Evolutionary conservation across 139 green algal genomes (phyloP), one percentile per base, ranked within the genome.

Genomic region (Protoeuglena noctilucae): DNA sequence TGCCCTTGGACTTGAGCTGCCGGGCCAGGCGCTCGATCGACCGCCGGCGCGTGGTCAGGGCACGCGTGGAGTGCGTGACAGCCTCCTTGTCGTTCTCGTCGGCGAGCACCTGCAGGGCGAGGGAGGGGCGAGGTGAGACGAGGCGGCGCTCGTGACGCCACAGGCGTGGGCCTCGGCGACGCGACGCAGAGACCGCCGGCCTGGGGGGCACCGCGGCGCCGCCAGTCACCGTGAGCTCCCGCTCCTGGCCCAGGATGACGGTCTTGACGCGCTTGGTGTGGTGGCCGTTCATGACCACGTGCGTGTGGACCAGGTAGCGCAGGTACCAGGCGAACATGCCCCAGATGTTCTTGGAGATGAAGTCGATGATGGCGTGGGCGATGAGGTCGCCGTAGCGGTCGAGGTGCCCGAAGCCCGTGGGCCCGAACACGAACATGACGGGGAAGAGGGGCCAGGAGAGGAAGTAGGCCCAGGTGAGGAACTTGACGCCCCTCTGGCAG

Each of bases 271-370:
- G 34, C 34, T 43, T 43, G 34, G 34, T 43, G 34, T 19, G 9
- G 34, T 19, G 9, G 34, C 34, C 34, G 34, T 43, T 7, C 34
- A 43, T 43, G 34, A 43, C 34, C 34, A 43, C 34, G 34, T 43
- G 34, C 34, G 7, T 12, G 34, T 43, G 34, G 9, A 43, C 34
- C 34, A 19, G 7, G 34, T 43, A 43, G 34, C 12, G 34, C 34
- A 43, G 34, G 34, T 43, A 43, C 34, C 34, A 43, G 34, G 9
- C 34, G 34, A 43, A 12, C 45, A 51, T 51, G 12, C 45, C 73
- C 73, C 76, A 5, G 1, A 70, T 14, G 41, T 83, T 75, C 63
- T 83, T 83, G 26, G 72, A 75, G 1, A 72, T 4, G 18, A 83
- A 40, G 40, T 83, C 75, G 2, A 60, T n/a, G 4, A 77, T 26